Evolutionary conservation across 352 stramenopile genomes (phyloP).

Genomic region (Achlya hypogyna): DNA sequence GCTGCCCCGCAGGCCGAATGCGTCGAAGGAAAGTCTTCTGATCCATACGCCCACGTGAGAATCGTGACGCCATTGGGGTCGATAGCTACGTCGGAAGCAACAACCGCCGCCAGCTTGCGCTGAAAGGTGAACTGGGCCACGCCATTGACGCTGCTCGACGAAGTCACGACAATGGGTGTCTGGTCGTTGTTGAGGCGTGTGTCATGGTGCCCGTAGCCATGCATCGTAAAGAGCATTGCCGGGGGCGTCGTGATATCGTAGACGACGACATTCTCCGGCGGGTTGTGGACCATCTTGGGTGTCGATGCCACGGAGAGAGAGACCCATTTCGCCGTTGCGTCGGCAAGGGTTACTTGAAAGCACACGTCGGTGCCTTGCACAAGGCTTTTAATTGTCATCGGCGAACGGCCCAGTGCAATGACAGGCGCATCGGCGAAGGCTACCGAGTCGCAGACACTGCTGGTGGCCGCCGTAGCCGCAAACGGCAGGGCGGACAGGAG

Average conservation of each 20-base stretch:
- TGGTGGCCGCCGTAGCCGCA: neutral
- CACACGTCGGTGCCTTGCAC: neutral
- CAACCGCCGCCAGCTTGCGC: neutral
- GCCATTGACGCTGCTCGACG: slow-evolving; percentile 25
- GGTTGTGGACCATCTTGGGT: slow-evolving; percentile 12
- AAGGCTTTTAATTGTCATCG: slow-evolving; percentile 5
- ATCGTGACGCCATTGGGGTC: neutral
- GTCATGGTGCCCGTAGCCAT: neutral
- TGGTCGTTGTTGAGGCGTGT: neutral
- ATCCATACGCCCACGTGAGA: neutral
- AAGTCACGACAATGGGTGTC: slow-evolving; percentile 23
- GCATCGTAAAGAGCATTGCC: neutral
- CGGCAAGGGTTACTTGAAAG: slow-evolving; percentile 2
- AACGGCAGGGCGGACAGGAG: no score
- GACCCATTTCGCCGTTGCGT: neutral
- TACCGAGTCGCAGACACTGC: neutral
- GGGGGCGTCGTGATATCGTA: neutral
- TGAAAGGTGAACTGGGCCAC: slow-evolving; percentile 10
- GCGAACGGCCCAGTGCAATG: neutral
- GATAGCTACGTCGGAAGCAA: neutral
- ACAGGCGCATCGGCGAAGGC: neutral
- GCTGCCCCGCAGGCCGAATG: neutral
- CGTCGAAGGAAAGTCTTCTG: neutral
- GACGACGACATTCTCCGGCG: slow-evolving; percentile 3
- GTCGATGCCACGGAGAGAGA: neutral